Percentiles rank a stretch among this genome's conserved stretches.
Conservation (phyloP, 1,139 yeast genomes). For the Yamadazyma taylorii region DNA sequence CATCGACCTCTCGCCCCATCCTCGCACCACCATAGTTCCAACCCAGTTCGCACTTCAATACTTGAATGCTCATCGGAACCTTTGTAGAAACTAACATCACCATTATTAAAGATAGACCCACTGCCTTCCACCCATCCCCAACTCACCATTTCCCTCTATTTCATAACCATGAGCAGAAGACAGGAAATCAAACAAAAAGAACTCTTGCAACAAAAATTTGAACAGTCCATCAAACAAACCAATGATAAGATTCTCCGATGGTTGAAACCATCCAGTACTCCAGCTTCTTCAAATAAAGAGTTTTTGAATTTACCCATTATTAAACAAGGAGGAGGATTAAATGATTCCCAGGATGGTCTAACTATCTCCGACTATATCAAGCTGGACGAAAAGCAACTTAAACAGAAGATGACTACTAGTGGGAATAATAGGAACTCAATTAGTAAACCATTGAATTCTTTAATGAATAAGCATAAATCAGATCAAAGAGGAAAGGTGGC, state of each 20-base stretch:
- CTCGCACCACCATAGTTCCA: no score
- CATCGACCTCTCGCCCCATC: no score
- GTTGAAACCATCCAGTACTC: conserved; percentile 28
- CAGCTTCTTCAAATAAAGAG: conserved; percentile 8
- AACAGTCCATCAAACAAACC: conserved; percentile 39
- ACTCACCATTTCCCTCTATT: background rate
- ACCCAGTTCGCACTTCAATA: no score
- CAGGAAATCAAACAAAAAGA: conserved; percentile 50
- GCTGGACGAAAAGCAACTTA: background rate
- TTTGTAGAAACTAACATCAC: no score
- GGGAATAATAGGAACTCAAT: background rate
- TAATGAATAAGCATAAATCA: conserved; percentile 46
- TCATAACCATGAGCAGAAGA: conserved; percentile 25
- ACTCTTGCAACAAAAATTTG: conserved; percentile 49
- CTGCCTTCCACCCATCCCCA: no score
- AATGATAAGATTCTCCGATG: conserved; percentile 41
- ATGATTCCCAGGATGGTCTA: conserved; percentile 25
- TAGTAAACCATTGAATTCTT: conserved; percentile 32
- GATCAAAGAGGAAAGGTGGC: conserved; percentile 18
- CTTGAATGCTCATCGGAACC: no score
- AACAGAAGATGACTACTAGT: background rate
- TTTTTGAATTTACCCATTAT: conserved; percentile 47
- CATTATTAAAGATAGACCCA: no score
- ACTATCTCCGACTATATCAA: background rate
- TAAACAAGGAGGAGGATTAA: conserved; percentile 37